Percentiles rank a stretch among this genome's conserved stretches.
These are phyloP conservation scores for Clavariopsis aquatica DNA, from an alignment of 495 filamentous ascomycete species.

Conservation along the genomic window DNA sequence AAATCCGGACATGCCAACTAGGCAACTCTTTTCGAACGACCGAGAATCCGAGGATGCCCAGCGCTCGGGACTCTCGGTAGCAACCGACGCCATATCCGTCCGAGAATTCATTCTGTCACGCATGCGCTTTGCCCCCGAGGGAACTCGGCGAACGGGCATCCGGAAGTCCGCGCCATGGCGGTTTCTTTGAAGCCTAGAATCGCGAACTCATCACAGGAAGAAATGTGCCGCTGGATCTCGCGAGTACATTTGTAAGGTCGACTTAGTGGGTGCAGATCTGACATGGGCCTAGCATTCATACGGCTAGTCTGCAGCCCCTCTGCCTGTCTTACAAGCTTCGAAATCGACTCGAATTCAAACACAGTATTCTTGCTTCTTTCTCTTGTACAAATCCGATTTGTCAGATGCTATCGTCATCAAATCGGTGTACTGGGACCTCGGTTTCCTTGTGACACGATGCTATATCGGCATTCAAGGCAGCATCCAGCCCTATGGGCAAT, in stretches of 20 bases:
- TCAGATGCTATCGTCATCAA: background rate
- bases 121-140: background rate
- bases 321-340: background rate
- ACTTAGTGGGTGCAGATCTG: background rate
- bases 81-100: background rate
- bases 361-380: background rate
- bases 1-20: background rate
- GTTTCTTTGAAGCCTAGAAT: background rate
- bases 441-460: background rate
- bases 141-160: background rate
- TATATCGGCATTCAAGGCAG: background rate
- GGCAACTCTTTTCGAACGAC: background rate
- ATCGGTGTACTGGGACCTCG: no score
- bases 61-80: background rate
- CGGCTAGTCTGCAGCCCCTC: background rate
- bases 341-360: background rate
- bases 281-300: background rate
- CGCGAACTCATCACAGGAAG: background rate
- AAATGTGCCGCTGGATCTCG: background rate
- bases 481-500: no score
- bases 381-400: background rate
- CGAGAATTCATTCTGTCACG: background rate
- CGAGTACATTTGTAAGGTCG: background rate
- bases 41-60: background rate
- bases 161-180: background rate